Conservation (phyloP, 2,329 filamentous ascomycete species). For the Botrytis fabae region DNA sequence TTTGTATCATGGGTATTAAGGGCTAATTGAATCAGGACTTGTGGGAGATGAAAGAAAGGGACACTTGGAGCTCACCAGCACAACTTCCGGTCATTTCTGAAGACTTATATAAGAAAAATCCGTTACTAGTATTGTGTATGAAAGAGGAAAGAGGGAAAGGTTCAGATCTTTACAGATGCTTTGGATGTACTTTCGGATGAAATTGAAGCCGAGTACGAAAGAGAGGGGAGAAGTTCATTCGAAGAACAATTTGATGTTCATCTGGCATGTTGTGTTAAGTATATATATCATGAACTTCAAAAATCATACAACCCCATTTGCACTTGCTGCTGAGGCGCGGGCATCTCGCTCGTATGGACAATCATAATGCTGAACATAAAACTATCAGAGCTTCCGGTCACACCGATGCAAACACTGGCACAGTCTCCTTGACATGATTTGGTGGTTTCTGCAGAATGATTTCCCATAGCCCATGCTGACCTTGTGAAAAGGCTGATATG, state of each 20-base stretch:
- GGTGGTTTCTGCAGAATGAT: background rate
- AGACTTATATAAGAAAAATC: background rate
- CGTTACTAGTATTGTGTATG: background rate
- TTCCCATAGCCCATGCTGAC: background rate
- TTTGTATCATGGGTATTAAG: slow-evolving; percentile 9
- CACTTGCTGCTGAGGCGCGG: background rate
- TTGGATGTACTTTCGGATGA: background rate
- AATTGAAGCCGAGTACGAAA: background rate
- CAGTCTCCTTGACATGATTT: background rate
- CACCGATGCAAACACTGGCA: background rate
- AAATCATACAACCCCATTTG: background rate
- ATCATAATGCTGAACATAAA: background rate
- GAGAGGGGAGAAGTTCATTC: too few species aligned
- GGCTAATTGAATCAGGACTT: background rate
- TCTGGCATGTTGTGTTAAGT: background rate
- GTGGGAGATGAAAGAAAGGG: background rate
- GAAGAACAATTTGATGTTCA: background rate
- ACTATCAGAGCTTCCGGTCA: background rate
- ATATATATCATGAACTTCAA: background rate
- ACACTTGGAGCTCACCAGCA: background rate
- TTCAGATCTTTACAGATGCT: background rate
- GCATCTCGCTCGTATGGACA: background rate
- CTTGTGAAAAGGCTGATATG: background rate
- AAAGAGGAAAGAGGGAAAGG: background rate
- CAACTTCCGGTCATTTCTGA: background rate